Evolutionary conservation across 225 moss, liverwort and hornwort species (phyloP), one percentile per base, ranked within the genome.

Genomic region (Straminergon stramineum): DNA sequence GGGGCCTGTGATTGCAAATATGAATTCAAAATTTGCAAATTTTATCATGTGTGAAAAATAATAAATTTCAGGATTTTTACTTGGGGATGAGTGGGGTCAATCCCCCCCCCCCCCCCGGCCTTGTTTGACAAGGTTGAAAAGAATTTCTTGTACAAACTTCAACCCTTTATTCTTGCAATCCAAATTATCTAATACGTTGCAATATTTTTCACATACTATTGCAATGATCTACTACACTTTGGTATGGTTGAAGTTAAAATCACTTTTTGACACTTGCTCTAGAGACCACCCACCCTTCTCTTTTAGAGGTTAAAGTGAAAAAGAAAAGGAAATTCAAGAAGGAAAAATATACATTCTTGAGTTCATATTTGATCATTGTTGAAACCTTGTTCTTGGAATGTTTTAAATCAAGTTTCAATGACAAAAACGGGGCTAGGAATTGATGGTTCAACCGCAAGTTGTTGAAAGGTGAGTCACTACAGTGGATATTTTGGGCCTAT

Each of bases 281-380:
- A 34, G 0, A 34, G 8, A 34, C 21, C 3, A 21, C 5, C 20
- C 0, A 76, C 8, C 21, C 0, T 22, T 53, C 8, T 35, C 8
- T 5, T 34, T 9, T 35, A 21, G 9, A 53, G 3, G 22, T 77
- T 14, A 21, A 22, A 34, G 22, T 53, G 5, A 9, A 43, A 41
- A 43, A 27, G 6, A n/a, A n/a, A 68, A 41, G 43, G 2, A 43
- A 73, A 27, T 73, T 43, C 16, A 17, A 0, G 22, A 35, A 8
- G 2, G 22, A 34, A 0, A 77, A 53, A 77, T 22, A 14, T 14
- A 53, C 10, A 51, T 77, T 77, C 2, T 53, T 53, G 13, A 53
- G 2, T 35, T 35, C 0, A 52, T 10, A 13, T 19, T 52, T 76
- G 52, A 34, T 13, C 3, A 52, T 12, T 21, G 8, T 34, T 52